Evolutionary conservation across 495 filamentous ascomycete genomes (phyloP), one percentile per base, ranked within the genome.

Genomic region (Lindgomyces ingoldianus): DNA sequence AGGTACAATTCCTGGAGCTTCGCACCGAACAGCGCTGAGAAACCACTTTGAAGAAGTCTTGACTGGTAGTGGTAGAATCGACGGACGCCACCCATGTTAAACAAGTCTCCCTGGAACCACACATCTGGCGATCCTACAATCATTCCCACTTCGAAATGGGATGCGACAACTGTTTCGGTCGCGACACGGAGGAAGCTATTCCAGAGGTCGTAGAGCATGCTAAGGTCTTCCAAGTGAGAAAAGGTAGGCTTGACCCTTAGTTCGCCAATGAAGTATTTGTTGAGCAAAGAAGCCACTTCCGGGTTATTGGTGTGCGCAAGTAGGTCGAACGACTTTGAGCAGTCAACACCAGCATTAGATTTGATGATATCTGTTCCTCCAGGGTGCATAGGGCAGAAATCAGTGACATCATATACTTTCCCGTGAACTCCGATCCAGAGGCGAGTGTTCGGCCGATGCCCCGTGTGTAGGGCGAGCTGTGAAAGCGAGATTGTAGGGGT

Each of bases 401-500:
- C 79, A 0, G 79, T 82, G 9, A 82, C 75, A 51, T 82, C 78
- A 67, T 81, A 81, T 14, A 77, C 79, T 29, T 71, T 75, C 41
- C 79, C 80, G 53, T 82, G 79, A 4, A 82, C 79, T 22, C 76
- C 77, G 33, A 81, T 82, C 80, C 78, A 82, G 67, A 79, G 79
- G 29, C 78, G 76, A 12, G 73, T 73, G 24, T 74, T 75, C 6
- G 78, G 74, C 1, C 78, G 73, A 22, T 81, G 80, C n/a, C 80
- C 80, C 3, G 80, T 82, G 53, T 81, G 73, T 29, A 73, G 68
- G 3, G 79, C 76, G n/a, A 82, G 78, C 60, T 79, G 74, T 18
- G 78, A 80, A 9, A 82, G 62, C 10, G 78, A 73, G 46, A 82
- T 78, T 0, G 78, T 77, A 16, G 79, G 77, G 30, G 77, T 62